Evolutionary conservation across 139 green algal species (phyloP).

Genomic region (Yamagishiella unicocca): DNA sequence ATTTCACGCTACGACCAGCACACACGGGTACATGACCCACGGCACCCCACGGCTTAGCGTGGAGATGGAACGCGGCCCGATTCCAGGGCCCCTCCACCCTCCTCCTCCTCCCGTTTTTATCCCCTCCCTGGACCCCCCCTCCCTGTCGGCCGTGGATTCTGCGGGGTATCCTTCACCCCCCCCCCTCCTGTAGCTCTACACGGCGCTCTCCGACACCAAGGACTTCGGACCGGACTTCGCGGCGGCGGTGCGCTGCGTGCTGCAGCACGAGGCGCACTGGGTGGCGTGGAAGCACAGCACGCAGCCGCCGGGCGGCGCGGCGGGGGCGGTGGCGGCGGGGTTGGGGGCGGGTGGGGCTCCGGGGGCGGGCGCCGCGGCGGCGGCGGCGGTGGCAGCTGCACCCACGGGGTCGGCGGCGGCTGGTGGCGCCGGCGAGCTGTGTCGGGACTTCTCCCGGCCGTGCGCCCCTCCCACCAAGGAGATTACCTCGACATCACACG

Average conservation of each 20-base stretch:
- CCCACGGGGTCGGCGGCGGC: background rate
- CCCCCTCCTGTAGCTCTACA: constrained; percentile 21
- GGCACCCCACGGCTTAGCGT: no score
- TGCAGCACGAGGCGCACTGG: constrained; percentile 54
- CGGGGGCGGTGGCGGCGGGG: background rate
- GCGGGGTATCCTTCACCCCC: no score
- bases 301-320: background rate
- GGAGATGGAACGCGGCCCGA: no score
- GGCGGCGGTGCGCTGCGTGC: constrained; percentile 29
- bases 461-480: constrained; percentile 5
- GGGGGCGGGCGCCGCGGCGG: background rate
- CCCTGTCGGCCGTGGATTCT: no score
- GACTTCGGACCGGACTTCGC: constrained; percentile 44
- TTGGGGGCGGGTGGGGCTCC: background rate
- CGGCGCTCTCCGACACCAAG: constrained; percentile 47
- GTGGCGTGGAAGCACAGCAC: constrained; percentile 47
- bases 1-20: no score
- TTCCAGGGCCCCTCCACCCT: no score
- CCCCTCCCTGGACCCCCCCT: no score
- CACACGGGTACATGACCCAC: no score
- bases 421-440: background rate
- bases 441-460: constrained; percentile 30
- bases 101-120: no score
- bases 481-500: background rate
- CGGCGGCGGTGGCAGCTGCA: background rate